Conservation (phyloP, 768 basidiomycete species). For the Gymnopilus dilepis region DNA sequence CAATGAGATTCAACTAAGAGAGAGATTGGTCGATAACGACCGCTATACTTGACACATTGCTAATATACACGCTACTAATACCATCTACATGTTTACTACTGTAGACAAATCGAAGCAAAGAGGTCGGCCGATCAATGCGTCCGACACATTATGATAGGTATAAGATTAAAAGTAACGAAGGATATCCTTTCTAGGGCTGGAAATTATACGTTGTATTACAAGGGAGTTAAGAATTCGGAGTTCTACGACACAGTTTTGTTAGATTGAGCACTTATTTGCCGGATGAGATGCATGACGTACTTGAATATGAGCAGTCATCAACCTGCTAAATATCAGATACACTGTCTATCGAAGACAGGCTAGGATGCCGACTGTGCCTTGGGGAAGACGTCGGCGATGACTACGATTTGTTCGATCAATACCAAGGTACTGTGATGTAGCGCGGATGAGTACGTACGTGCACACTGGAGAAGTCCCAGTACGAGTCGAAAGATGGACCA, state of each 20-base stretch:
- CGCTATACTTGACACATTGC: too few species aligned
- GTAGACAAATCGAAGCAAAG: too few species aligned
- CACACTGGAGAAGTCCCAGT: background rate
- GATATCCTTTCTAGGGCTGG: background rate
- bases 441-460: background rate
- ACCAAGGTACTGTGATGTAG: background rate
- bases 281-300: too few species aligned
- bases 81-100: background rate
- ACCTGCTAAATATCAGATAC: background rate
- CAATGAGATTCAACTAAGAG: too few species aligned
- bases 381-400: constrained; percentile 1
- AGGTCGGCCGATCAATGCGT: background rate
- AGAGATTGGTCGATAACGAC: too few species aligned
- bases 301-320: too few species aligned
- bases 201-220: too few species aligned
- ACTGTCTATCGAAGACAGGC: constrained; percentile 10
- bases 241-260: too few species aligned
- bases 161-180: background rate
- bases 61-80: too few species aligned
- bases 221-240: too few species aligned
- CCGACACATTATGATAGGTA: background rate
- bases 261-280: too few species aligned
- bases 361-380: constrained; percentile 14
- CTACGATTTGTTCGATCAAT: background rate
- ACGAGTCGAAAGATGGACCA: constrained; percentile 18